Evolutionary conservation across 805 yeast genomes (phyloP), one percentile per base, ranked within the genome.

Genomic region (Ogataea sp.): DNA sequence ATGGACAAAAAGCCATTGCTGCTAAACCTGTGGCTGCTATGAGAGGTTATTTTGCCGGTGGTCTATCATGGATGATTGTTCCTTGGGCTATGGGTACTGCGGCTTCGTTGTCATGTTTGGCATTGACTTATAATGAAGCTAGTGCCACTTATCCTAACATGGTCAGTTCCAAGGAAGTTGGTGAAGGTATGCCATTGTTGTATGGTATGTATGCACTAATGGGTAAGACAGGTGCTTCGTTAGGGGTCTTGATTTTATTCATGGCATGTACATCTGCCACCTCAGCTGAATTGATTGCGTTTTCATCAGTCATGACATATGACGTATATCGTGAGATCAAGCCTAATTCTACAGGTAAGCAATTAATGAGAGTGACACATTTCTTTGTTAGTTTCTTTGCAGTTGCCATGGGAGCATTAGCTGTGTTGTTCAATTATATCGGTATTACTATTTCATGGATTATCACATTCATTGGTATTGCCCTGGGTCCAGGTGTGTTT

Each of bases 281-380:
- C 67, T 69, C 75, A 15, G 71, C 77, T n/a, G 78, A 72, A 54
- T 60, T 70, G 38, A 68, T 72, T 51, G 74, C 78, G 6, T 75
- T 72, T 5, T 68, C 75, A 1, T 65, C 75, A 10, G 56, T 72
- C 36, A 61, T 62, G 52, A 68, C 76, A 18, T 71, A 70, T 48
- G 78, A 72, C 53, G 59, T 72, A 38, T 72, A 66, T 62, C 62
- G 74, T 52, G 59, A 72, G 51, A 51, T 72, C 39, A 64, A 70
- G 48, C 77, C 77, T 18, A 55, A 62, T 25, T 78, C 78, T 11
- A 52, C 64, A 9, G 76, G 77, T 39, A 71, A 68, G 51, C 56
- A 58, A 43, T 59, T 72, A 46, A 71, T 72, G 28, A 34, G 56
- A 31, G 56, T 69, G 45, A 68, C 76, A 6, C 77, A 72, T 45